phyloP scores from a whole-genome alignment of 352 stramenopile genomes.

The Phytopythium litorale region DNA sequence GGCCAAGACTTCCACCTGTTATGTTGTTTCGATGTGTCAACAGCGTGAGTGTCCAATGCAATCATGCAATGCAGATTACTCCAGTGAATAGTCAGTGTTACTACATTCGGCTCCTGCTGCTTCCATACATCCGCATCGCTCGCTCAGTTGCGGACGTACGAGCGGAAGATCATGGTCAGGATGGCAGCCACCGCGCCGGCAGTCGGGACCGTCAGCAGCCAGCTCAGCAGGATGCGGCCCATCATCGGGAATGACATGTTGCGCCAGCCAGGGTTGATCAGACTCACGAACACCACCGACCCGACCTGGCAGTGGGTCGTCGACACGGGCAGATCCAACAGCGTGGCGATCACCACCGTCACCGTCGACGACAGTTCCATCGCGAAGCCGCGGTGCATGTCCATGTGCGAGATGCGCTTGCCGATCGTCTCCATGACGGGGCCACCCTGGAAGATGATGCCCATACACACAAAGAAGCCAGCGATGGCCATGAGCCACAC shows the following conservation, averaged over 20 bases:
- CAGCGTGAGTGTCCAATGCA: too few relatives aligned
- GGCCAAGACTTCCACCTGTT: too few relatives aligned
- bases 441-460: conserved; percentile 47
- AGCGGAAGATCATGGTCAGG: conserved; percentile 17
- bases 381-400: conserved; percentile 56
- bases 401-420: conserved; percentile 38
- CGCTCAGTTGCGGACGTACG: conserved; percentile 8
- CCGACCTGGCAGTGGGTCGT: conserved; percentile 69
- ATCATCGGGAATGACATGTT: conserved; percentile 26
- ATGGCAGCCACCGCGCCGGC: conserved; percentile 13
- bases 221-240: conserved; percentile 15
- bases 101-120: background rate
- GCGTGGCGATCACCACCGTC: conserved; percentile 44
- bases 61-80: too few relatives aligned
- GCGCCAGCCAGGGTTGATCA: conserved; percentile 18
- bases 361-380: conserved; percentile 66
- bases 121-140: background rate
- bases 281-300: conserved; percentile 24
- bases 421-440: conserved; percentile 70
- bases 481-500: conserved; percentile 65
- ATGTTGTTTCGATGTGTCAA: too few relatives aligned
- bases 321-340: conserved; percentile 39
- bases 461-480: conserved; percentile 36
- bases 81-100: too few relatives aligned
- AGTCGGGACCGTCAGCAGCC: conserved; percentile 26